phyloP scores from a whole-genome alignment of 208 protist species.

The Crithidia thermophila region DNA sequence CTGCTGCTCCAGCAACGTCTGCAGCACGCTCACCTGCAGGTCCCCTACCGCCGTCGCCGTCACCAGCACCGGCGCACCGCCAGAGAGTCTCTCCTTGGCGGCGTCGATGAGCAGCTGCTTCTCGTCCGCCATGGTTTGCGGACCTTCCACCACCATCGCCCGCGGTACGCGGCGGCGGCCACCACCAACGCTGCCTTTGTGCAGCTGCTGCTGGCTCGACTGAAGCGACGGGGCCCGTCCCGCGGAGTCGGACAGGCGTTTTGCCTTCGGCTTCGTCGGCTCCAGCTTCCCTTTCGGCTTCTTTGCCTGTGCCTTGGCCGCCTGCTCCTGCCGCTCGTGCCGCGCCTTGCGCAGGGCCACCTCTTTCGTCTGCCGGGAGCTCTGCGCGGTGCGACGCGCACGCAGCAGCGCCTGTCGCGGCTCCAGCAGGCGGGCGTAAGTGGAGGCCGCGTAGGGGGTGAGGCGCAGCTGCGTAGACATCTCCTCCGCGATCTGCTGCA shows the following conservation, averaged over 20 bases:
- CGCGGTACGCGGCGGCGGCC: slow-evolving; percentile 14
- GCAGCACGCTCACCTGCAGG: slow-evolving; percentile 10
- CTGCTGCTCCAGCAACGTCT: slow-evolving; percentile 13
- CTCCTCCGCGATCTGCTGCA: slow-evolving; percentile 11
- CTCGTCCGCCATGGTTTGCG: slow-evolving; percentile 33
- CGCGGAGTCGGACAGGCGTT: slow-evolving; percentile 5
- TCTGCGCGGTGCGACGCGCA: slow-evolving; percentile 30
- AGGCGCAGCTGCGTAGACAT: slow-evolving; percentile 13
- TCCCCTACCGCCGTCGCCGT: slow-evolving; percentile 19
- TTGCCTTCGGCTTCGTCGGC: slow-evolving; percentile 35
- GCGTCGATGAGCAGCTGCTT: slow-evolving; percentile 42
- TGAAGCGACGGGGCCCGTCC: not conserved
- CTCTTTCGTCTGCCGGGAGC: slow-evolving; percentile 42
- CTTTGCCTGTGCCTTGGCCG: slow-evolving; percentile 43
- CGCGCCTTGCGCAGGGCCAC: slow-evolving; percentile 49
- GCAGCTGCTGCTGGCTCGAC: slow-evolving; percentile 19
- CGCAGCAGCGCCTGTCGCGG: slow-evolving; percentile 30
- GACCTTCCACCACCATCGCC: slow-evolving; percentile 14
- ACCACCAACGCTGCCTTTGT: not conserved
- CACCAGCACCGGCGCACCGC: slow-evolving; percentile 62
- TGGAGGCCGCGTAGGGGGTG: slow-evolving; percentile 6
- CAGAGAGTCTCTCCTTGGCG: slow-evolving; percentile 26
- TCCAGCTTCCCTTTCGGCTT: slow-evolving; percentile 49
- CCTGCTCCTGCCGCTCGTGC: slow-evolving; percentile 66
- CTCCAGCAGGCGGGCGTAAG: slow-evolving; percentile 16